Percentiles rank a stretch among this genome's conserved stretches.
Conservation (phyloP, 2,329 filamentous ascomycete genomes). For the Hansfordia pulvinata region DNA sequence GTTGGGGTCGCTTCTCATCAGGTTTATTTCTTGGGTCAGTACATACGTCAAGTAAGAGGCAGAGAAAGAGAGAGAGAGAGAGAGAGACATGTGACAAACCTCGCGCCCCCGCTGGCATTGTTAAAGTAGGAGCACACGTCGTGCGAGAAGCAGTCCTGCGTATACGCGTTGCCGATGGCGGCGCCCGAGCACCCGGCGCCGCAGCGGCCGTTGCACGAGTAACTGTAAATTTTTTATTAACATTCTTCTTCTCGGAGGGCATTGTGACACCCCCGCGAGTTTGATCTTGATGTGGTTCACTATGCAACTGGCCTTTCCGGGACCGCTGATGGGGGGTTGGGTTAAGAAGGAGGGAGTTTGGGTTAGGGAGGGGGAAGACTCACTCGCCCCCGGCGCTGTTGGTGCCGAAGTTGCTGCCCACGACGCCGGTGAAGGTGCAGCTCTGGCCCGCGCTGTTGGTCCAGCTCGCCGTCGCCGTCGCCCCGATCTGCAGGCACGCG, state of each 20-base stretch:
- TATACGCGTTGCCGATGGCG: conserved; percentile 31
- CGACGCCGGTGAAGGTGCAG: conserved; percentile 27
- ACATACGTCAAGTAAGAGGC: background rate
- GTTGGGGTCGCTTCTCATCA: conserved; percentile 34
- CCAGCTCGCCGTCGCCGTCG: conserved; percentile 30
- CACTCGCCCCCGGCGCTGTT: conserved; percentile 29
- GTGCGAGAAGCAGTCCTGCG: conserved; percentile 35
- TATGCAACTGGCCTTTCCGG: too few species aligned
- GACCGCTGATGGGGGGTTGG: too few species aligned
- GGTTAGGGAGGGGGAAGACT: conserved; percentile 6
- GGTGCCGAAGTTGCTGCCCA: conserved; percentile 33
- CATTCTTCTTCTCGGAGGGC: too few species aligned
- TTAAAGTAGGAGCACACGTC: conserved; percentile 38
- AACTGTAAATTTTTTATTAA: too few species aligned
- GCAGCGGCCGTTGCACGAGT: conserved; percentile 33
- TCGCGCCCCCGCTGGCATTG: conserved; percentile 28
- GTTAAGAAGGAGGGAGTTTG: background rate
- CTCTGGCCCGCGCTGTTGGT: conserved; percentile 25
- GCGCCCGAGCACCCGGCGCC: conserved; percentile 29
- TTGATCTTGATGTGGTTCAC: too few species aligned
- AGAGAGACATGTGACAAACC: conserved; percentile 14
- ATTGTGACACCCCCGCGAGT: too few species aligned
- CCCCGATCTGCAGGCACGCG: conserved; percentile 23
- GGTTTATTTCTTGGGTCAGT: too few species aligned
- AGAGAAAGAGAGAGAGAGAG: background rate